These are phyloP conservation scores for Pelargonium australe DNA, from an alignment of 441 rosid genomes.

Conservation along the genomic window DNA sequence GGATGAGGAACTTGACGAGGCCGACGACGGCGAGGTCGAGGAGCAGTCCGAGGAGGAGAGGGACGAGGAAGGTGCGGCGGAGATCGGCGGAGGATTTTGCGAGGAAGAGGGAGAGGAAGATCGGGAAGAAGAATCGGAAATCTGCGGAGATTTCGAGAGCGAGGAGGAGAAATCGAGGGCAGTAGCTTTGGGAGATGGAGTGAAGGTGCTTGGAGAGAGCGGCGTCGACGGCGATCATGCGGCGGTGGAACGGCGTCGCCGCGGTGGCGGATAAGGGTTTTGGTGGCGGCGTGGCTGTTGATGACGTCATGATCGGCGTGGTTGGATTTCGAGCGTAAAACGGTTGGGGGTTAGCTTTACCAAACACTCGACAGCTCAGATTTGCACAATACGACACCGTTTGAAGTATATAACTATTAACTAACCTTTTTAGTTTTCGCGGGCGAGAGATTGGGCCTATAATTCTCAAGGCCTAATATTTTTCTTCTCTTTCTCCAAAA, in stretches of 20 bases:
- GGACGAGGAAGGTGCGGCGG: constrained; percentile 36
- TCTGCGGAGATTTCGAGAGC: constrained; percentile 73
- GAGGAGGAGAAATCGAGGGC: constrained; percentile 47
- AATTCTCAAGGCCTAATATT: not conserved
- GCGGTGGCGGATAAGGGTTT: constrained; percentile 8
- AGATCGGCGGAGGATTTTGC: constrained; percentile 32
- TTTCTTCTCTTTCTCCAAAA: not conserved
- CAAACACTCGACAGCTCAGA: too few relatives aligned
- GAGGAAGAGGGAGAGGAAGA: constrained; percentile 51
- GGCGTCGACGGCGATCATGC: constrained; percentile 33
- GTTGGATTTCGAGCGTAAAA: constrained; percentile 4
- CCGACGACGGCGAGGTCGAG: constrained; percentile 71
- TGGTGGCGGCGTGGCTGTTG: not conserved
- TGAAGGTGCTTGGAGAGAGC: constrained; percentile 45
- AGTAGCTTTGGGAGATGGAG: constrained; percentile 34
- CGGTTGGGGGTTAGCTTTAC: not conserved
- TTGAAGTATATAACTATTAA: not conserved
- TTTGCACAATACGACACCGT: not conserved
- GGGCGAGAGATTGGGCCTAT: not conserved
- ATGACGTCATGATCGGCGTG: not conserved
- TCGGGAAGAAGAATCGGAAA: constrained; percentile 71
- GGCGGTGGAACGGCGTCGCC: constrained; percentile 21
- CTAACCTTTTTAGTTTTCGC: not conserved
- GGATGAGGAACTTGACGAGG: constrained; percentile 55
- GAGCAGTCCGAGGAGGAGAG: constrained; percentile 72